phyloP scores from a whole-genome alignment of 805 yeast species.

The Pichia rugopelliculosa region DNA sequence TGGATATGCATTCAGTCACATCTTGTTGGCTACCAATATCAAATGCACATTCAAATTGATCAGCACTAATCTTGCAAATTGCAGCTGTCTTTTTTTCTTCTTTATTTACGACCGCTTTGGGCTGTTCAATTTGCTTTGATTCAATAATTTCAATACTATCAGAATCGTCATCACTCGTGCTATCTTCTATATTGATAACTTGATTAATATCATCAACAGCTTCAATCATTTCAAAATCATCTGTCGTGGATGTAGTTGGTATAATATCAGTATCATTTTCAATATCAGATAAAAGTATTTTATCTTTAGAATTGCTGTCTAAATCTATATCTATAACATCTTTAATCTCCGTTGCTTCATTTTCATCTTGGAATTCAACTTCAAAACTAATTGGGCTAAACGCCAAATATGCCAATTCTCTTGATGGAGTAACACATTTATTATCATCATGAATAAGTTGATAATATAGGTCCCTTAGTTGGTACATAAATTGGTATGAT shows the following conservation, averaged over 20 bases:
- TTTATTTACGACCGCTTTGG: neutral
- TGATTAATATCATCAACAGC: constrained; percentile 1
- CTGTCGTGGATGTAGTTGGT: constrained; percentile 6
- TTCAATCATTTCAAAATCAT: constrained; percentile 5
- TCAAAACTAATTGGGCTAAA: constrained; percentile 65
- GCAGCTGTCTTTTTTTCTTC: constrained; percentile 17
- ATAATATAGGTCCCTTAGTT: constrained; percentile 59
- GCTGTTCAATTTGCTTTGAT: neutral
- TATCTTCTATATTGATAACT: neutral
- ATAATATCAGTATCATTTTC: neutral
- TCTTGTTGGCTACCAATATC: constrained; percentile 92
- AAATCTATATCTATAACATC: neutral
- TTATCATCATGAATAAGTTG: constrained; percentile 58
- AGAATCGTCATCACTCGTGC: neutral
- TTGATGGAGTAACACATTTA: constrained; percentile 71
- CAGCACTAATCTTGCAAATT: constrained; percentile 39
- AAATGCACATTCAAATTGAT: constrained; percentile 65
- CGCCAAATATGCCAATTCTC: constrained; percentile 82
- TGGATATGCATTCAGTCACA: constrained; percentile 94
- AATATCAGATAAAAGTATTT: neutral
- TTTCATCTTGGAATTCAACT: constrained; percentile 29
- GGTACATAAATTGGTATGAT: constrained; percentile 73
- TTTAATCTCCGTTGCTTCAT: no score
- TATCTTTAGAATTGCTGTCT: neutral
- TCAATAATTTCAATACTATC: neutral